Evolutionary conservation across 176 grass and related monocot species (phyloP), one percentile per base, ranked within the genome.

Genomic region (Calamus simplicifolius): DNA sequence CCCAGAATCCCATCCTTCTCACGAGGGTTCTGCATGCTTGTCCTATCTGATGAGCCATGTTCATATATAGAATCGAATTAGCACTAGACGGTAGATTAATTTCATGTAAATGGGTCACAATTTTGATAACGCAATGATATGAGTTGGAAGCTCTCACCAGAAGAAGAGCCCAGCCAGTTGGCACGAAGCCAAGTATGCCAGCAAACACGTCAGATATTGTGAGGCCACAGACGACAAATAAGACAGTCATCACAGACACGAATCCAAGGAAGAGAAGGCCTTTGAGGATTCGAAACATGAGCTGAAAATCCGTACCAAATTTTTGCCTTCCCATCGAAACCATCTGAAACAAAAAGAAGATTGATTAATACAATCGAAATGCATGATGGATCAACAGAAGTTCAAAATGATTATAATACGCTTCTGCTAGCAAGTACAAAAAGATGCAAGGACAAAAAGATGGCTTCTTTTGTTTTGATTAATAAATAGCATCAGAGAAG

Each of bases 271-370:
- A 98, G 26, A 98, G 76, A 71, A 98, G 79, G 49, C 79, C 87
- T 69, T 98, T 97, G 25, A 98, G 84, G 63, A 98, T 80, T 28
- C 93, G 84, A 68, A 98, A 98, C 93, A 89, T 92, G 28, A 92
- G 84, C 79, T 92, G 88, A 29, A 87, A 69, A 48, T 90, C 86
- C 17, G 69, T 80, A 29, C 77, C 80, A 66, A 95, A 90, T 70
- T 29, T 81, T 31, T 66, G 71, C 51, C 85, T 71, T 21, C 85
- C 89, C 74, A 95, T 79, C 43, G 89, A 88, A 76, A 98, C 81
- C 81, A 98, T 77, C 94, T 98, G 62, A 49, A 61, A 29, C 16
- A 30, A 61, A 5, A 29, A 28, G 4, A 51, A 15, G 8, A 12
- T 12, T 2, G 7, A 10, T 43, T 43, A 43, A 43, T 5, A 12